Base-by-base conservation (phyloP, 306 rosid genomes). In the Inga leiocalycina region DNA sequence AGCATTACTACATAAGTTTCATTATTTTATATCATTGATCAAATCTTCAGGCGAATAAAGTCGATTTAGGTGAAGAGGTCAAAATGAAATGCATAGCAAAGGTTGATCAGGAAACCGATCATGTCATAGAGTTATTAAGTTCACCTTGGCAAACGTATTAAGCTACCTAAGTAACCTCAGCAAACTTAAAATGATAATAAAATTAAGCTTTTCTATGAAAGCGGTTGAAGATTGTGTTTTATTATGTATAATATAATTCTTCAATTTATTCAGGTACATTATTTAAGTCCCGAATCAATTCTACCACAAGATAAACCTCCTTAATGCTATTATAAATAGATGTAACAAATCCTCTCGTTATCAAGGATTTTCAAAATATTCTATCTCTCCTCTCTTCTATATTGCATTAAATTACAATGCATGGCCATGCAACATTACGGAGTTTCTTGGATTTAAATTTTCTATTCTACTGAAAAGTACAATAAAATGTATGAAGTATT, bases 21-120 rank as follows among this genome's bases (percentile, higher is more conserved):
- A 27, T 27, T 73, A 59, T 48, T 80, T 64, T 34, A 48, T 75
- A 67, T 45, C 78, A 75, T 44, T 44, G 59, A 84, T 22, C 48
- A 56, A 67, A 57, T 61, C 81, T 67, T 59, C 35, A 45, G 87
- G 74, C 8, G 43, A 79, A 57, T 56, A 59, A 46, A 68, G 16
- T 24, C 35, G 43, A 76, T 39, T 70, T 61, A 19, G 71, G 76
- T 44, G 76, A 68, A 75, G 30, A 46, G 22, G 52, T 8, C 66
- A 69, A 68, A 70, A 46, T 80, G 67, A 45, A 35, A 78, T 46
- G 32, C 46, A 43, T 24, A 16, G 16, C 4, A 61, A 46, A 77
- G 73, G 59, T 56, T 64, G 44, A 45, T 44, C 72, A 34, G 48
- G 72, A 44, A 77, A 44, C 46, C 17, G 20, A 45, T 13, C 19